Evolutionary conservation across 2,329 filamentous ascomycete genomes (phyloP).

Genomic region (Sporothrix globosa): DNA sequence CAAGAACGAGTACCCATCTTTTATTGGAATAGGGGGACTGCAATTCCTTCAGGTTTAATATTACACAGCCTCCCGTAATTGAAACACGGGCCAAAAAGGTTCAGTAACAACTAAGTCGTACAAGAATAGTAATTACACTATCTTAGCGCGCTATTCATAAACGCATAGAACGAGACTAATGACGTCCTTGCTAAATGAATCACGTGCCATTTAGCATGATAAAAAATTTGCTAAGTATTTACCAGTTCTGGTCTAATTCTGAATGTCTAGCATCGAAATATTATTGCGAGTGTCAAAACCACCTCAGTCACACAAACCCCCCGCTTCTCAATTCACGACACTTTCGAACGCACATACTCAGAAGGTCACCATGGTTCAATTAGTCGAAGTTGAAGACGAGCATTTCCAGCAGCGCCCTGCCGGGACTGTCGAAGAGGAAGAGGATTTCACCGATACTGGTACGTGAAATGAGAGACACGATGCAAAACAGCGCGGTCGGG

Average conservation of each 20-base stretch:
- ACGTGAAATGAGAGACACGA: slow-evolving; percentile 38
- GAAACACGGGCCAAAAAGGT: too few relatives aligned
- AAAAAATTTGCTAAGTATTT: slow-evolving; percentile 21
- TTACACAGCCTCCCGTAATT: not conserved
- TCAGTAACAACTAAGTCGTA: too few relatives aligned
- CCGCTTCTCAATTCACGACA: not conserved
- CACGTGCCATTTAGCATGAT: slow-evolving; percentile 23
- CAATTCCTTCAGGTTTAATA: not conserved
- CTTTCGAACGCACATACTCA: not conserved
- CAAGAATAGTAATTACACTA: too few relatives aligned
- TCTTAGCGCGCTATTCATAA: not conserved
- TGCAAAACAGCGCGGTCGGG: not conserved
- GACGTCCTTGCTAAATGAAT: not conserved
- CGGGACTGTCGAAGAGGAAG: slow-evolving; percentile 71
- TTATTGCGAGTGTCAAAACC: not conserved
- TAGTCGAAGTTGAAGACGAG: slow-evolving; percentile 96
- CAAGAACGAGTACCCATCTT: not conserved
- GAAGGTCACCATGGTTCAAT: slow-evolving; percentile 74
- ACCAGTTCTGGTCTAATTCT: slow-evolving; percentile 12
- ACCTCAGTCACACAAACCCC: not conserved
- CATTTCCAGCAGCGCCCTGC: slow-evolving; percentile 77
- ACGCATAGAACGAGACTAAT: not conserved
- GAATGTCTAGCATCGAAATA: not conserved
- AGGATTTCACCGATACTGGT: slow-evolving; percentile 95
- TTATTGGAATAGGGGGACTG: too few relatives aligned